phyloP scores from a whole-genome alignment of 805 yeast genomes.

The Suhomyces canberraensis region DNA sequence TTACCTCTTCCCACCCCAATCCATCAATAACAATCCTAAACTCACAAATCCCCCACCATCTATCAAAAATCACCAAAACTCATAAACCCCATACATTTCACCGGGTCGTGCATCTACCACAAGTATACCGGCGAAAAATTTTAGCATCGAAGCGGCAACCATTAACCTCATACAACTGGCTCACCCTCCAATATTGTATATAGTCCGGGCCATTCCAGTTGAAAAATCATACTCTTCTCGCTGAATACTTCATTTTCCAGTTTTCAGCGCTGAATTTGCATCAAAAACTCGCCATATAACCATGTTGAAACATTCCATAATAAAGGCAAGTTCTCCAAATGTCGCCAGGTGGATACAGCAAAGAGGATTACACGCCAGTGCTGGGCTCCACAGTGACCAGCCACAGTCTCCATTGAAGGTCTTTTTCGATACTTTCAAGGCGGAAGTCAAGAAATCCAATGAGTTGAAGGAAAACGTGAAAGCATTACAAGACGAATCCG shows the following conservation, averaged over 20 bases:
- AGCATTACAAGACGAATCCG: constrained; percentile 94
- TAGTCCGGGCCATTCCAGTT: not conserved
- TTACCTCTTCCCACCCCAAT: no score
- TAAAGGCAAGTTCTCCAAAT: constrained; percentile 2
- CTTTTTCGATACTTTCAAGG: constrained; percentile 85
- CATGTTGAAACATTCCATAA: constrained; percentile 8
- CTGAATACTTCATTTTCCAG: not conserved
- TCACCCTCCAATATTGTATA: no score
- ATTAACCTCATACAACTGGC: no score
- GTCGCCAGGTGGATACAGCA: not conserved
- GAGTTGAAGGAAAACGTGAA: constrained; percentile 91
- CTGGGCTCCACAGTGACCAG: constrained; percentile 12
- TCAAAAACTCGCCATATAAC: not conserved
- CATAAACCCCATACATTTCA: no score
- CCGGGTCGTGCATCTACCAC: no score
- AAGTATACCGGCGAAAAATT: no score
- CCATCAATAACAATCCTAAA: no score
- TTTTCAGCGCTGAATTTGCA: not conserved
- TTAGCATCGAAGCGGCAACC: no score
- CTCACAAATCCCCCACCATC: no score
- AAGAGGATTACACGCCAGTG: constrained; percentile 18
- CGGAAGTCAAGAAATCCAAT: constrained; percentile 85
- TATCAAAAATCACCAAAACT: no score
- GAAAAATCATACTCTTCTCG: not conserved
- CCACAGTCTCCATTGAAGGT: constrained; percentile 87